Evolutionary conservation across 805 yeast genomes (phyloP).

Genomic region (Tetrapisispora arboricola): DNA sequence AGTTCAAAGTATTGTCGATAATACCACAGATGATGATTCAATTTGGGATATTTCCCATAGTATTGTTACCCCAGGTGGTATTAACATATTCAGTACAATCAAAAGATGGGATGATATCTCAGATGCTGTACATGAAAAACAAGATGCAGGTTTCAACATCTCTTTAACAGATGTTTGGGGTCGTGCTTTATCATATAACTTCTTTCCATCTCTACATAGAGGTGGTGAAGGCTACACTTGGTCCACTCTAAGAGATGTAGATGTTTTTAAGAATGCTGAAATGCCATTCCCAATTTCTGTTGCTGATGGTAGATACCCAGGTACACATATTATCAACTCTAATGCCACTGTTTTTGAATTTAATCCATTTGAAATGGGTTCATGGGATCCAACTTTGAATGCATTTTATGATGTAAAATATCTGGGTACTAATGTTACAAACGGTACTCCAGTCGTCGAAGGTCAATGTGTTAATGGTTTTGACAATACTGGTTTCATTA

Average conservation of each 20-base stretch:
- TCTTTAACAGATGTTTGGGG: slow-evolving; percentile 76
- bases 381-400: slow-evolving; percentile 73
- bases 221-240: slow-evolving; percentile 59
- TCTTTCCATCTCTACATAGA: slow-evolving; percentile 49
- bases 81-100: slow-evolving; percentile 42
- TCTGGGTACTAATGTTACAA: slow-evolving; percentile 53
- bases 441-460: slow-evolving; percentile 45
- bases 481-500: slow-evolving; percentile 72
- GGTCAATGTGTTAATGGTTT: slow-evolving; percentile 58
- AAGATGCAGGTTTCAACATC: slow-evolving; percentile 55
- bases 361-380: slow-evolving; percentile 68
- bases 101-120: slow-evolving; percentile 45
- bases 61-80: slow-evolving; percentile 56
- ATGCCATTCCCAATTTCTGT: slow-evolving; percentile 70
- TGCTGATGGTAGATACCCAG: slow-evolving; percentile 58
- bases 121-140: slow-evolving; percentile 44
- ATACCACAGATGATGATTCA: slow-evolving; percentile 26
- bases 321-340: slow-evolving; percentile 41
- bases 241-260: slow-evolving; percentile 49
- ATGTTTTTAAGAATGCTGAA: slow-evolving; percentile 47
- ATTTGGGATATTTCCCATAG: slow-evolving; percentile 65
- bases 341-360: slow-evolving; percentile 65
- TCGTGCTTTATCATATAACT: slow-evolving; percentile 61
- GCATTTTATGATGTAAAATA: slow-evolving; percentile 60
- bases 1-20: slow-evolving; percentile 45